phyloP scores from a whole-genome alignment of 805 yeast species.

The Blastobotrys parvus region DNA sequence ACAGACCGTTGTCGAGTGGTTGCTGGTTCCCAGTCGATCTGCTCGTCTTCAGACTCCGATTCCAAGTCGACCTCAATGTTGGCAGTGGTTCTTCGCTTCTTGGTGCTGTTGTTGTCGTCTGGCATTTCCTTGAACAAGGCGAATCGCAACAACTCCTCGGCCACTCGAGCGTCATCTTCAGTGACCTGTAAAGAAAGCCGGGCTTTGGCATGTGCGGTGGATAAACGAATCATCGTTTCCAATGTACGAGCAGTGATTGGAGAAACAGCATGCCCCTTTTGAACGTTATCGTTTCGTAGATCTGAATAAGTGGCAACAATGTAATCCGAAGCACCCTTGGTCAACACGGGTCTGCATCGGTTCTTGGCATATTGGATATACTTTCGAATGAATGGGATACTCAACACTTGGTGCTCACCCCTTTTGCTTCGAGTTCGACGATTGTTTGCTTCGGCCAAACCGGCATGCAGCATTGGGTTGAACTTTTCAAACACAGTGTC shows the following conservation, averaged over 20 bases:
- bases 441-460: slow-evolving; percentile 41
- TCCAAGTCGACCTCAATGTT: slow-evolving; percentile 29
- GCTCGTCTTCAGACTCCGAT: slow-evolving; percentile 38
- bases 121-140: slow-evolving; percentile 72
- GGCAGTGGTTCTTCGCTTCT: slow-evolving; percentile 28
- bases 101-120: slow-evolving; percentile 30
- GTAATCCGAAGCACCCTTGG: slow-evolving; percentile 67
- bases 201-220: slow-evolving; percentile 97
- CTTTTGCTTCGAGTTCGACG: slow-evolving; percentile 20
- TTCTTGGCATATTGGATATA: slow-evolving; percentile 91
- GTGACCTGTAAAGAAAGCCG: slow-evolving; percentile 71
- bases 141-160: slow-evolving; percentile 75
- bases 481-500: slow-evolving; percentile 68
- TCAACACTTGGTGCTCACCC: slow-evolving; percentile 43
- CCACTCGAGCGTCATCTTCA: slow-evolving; percentile 71
- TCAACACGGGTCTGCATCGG: slow-evolving; percentile 72
- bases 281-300: slow-evolving; percentile 59
- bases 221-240: slow-evolving; percentile 87
- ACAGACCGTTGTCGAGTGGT: slow-evolving; percentile 20
- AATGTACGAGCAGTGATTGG: slow-evolving; percentile 98
- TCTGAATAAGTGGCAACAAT: slow-evolving; percentile 75
- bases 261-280: slow-evolving; percentile 47
- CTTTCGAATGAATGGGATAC: slow-evolving; percentile 81
- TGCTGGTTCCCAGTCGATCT: slow-evolving; percentile 31
- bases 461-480: slow-evolving; percentile 74